Evolutionary conservation across 306 rosid species (phyloP).

Genomic region (Spatholobus suberectus): DNA sequence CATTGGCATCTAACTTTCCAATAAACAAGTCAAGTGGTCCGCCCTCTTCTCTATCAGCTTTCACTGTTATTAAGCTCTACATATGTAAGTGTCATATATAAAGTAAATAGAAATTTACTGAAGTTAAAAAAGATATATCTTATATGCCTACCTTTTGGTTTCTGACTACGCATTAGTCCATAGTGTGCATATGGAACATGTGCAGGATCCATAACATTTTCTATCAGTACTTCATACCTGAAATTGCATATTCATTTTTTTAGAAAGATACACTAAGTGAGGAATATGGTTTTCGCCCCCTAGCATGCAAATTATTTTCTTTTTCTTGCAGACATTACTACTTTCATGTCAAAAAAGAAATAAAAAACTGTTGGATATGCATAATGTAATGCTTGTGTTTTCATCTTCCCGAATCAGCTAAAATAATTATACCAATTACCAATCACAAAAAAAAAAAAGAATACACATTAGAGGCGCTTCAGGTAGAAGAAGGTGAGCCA

Average conservation of each 20-base stretch:
- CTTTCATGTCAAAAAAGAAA: background rate
- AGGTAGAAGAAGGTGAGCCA: slow-evolving; percentile 9
- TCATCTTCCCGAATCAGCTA: background rate
- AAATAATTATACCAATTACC: background rate
- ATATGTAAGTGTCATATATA: slow-evolving; percentile 32
- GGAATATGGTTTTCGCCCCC: background rate
- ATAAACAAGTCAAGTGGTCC: slow-evolving; percentile 71
- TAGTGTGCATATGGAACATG: slow-evolving; percentile 89
- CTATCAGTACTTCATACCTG: slow-evolving; percentile 91
- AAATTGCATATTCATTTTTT: slow-evolving; percentile 42
- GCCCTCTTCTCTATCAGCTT: slow-evolving; percentile 95
- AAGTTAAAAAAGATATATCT: slow-evolving; percentile 25
- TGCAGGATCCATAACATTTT: slow-evolving; percentile 95
- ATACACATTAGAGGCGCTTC: background rate
- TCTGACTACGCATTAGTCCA: slow-evolving; percentile 60
- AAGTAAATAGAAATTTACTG: slow-evolving; percentile 12
- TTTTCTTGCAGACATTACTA: background rate
- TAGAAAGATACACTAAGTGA: slow-evolving; percentile 5
- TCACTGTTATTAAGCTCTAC: slow-evolving; percentile 52
- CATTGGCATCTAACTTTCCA: slow-evolving; percentile 60
- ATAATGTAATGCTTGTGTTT: slow-evolving; percentile 18
- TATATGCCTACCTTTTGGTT: slow-evolving; percentile 63
- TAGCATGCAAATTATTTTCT: background rate
- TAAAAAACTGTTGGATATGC: background rate
- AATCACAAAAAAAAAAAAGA: background rate